Evolutionary conservation across 139 green algal species (phyloP).

Genomic region (Pseudopediastrum boryanum): DNA sequence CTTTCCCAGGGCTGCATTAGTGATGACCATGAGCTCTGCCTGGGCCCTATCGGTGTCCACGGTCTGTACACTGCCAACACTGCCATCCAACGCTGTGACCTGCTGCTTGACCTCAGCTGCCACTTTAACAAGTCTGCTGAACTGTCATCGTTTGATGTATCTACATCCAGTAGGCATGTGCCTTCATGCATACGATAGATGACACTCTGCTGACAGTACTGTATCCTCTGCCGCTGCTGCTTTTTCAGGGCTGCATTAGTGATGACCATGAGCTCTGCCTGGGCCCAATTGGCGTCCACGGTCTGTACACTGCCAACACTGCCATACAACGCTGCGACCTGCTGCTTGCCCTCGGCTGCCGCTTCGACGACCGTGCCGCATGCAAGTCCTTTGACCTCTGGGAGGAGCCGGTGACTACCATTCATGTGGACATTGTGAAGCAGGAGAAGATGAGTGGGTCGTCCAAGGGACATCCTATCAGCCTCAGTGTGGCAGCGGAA

Average conservation of each 20-base stretch:
- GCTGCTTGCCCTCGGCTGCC: conserved; percentile 12
- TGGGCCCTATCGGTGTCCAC: conserved; percentile 9
- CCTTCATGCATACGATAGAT: too few species aligned
- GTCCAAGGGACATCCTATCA: background rate
- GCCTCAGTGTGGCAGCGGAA: background rate
- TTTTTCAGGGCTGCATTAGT: conserved; percentile 8
- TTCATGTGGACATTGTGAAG: background rate
- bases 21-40: conserved; percentile 15
- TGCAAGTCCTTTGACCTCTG: conserved; percentile 6
- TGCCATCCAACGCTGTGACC: background rate
- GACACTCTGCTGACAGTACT: too few species aligned
- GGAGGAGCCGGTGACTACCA: background rate
- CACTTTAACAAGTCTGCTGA: too few species aligned
- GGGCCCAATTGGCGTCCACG: conserved; percentile 9
- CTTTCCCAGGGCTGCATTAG: conserved; percentile 10
- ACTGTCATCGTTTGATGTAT: too few species aligned
- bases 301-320: conserved; percentile 13
- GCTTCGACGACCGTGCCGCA: background rate
- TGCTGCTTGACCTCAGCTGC: conserved; percentile 10
- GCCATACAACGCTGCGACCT: background rate
- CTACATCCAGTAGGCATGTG: too few species aligned
- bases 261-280: conserved; percentile 17
- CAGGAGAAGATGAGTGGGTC: background rate
- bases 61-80: conserved; percentile 16
- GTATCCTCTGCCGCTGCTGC: too few species aligned